These are phyloP conservation scores for Astraeus odoratus DNA, from an alignment of 768 basidiomycete species.

Conservation along the genomic window DNA sequence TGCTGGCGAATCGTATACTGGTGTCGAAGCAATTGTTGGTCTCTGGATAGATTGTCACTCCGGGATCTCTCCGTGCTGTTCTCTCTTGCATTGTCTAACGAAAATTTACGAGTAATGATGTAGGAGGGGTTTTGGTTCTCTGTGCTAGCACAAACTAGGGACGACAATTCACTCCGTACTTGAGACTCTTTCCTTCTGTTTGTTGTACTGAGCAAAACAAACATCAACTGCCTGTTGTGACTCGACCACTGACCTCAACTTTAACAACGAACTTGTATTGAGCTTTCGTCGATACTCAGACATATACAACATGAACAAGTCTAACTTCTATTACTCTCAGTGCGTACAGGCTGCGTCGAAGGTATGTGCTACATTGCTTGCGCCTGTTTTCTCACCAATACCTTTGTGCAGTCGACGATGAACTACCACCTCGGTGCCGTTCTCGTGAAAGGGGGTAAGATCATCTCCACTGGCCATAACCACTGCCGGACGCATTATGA, in stretches of 20 bases:
- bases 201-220: too few relatives aligned
- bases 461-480: slow-evolving; percentile 46
- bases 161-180: too few relatives aligned
- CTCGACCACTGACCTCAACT: not conserved
- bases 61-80: not conserved
- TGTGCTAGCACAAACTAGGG: too few relatives aligned
- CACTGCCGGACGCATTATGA: slow-evolving; percentile 51
- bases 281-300: too few relatives aligned
- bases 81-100: too few relatives aligned
- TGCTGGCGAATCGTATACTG: slow-evolving; percentile 77
- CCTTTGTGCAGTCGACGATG: slow-evolving; percentile 32
- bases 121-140: not conserved
- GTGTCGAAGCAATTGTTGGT: slow-evolving; percentile 59
- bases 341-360: slow-evolving; percentile 43
- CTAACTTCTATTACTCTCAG: slow-evolving; percentile 45
- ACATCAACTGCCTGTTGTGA: not conserved
- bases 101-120: too few relatives aligned
- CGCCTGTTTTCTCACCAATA: not conserved
- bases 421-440: slow-evolving; percentile 41
- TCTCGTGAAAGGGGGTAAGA: slow-evolving; percentile 45
- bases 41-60: not conserved
- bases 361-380: slow-evolving; percentile 13
- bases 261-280: too few relatives aligned
- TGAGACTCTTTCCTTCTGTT: too few relatives aligned
- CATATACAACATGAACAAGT: slow-evolving; percentile 15